These are phyloP conservation scores for Kitagawia praeruptora DNA, from an alignment of 129 eudicot genomes.

Conservation along the genomic window DNA sequence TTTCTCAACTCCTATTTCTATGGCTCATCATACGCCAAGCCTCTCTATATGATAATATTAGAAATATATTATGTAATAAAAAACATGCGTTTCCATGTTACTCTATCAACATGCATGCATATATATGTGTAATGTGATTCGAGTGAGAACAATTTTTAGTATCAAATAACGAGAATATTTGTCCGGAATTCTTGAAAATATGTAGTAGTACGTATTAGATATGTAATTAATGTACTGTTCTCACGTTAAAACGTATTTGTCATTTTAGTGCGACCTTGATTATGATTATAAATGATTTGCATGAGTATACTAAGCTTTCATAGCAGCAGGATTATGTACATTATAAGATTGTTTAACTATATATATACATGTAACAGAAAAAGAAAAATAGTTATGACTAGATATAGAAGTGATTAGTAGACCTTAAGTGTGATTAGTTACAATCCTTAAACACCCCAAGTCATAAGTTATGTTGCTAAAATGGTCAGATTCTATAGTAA, in stretches of 20 bases:
- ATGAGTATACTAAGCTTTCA: neutral
- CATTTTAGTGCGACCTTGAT: too few species aligned
- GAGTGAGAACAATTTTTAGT: too few species aligned
- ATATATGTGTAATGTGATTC: neutral
- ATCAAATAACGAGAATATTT: too few species aligned
- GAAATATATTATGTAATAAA: neutral
- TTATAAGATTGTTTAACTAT: neutral
- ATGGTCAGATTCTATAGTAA: neutral
- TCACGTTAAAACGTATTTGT: too few species aligned
- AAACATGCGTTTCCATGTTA: neutral
- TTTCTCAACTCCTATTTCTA: neutral
- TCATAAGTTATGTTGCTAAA: slow-evolving; percentile 15
- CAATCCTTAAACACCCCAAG: slow-evolving; percentile 6
- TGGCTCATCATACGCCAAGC: slow-evolving; percentile 1
- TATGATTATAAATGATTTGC: neutral
- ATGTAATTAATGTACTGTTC: too few species aligned
- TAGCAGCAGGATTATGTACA: neutral
- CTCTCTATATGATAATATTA: neutral
- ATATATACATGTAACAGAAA: neutral
- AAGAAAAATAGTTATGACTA: slow-evolving; percentile 1
- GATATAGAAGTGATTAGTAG: neutral
- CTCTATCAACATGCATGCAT: neutral
- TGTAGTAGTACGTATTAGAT: too few species aligned
- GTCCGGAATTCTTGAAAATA: too few species aligned
- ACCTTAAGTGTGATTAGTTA: slow-evolving; percentile 8